A percentile compares a stretch with the other conserved stretches of the same genome.
Evolutionary conservation across 495 filamentous ascomycete species (phyloP).

Genomic region (Tetracladium setigerum): DNA sequence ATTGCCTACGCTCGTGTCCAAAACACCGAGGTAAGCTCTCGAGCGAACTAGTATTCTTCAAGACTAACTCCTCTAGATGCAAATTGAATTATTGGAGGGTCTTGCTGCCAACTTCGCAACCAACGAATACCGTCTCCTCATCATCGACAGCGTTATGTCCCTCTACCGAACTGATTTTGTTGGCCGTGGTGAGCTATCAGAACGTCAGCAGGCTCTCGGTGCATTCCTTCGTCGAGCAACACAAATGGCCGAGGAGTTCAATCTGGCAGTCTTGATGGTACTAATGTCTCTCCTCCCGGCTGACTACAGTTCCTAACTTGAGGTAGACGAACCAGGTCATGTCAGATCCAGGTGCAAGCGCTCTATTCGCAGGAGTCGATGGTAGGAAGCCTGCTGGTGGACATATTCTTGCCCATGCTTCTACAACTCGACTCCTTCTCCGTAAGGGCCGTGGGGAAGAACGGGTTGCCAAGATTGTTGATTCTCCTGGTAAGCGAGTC

Average conservation of each 20-base stretch:
- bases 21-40: constrained; percentile 50
- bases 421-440: constrained; percentile 64
- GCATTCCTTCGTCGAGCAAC: constrained; percentile 62
- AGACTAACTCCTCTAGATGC: constrained; percentile 39
- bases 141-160: constrained; percentile 76
- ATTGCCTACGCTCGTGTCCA: constrained; percentile 64
- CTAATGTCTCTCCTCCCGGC: neutral
- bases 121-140: constrained; percentile 61
- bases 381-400: constrained; percentile 70
- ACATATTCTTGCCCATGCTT: constrained; percentile 75
- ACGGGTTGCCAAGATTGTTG: constrained; percentile 72
- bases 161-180: constrained; percentile 70
- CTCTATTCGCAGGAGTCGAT: constrained; percentile 73
- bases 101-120: constrained; percentile 58
- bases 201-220: constrained; percentile 69
- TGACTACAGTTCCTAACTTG: neutral
- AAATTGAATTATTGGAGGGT: constrained; percentile 61
- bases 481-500: constrained; percentile 54
- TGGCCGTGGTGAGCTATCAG: constrained; percentile 68
- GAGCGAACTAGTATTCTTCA: neutral
- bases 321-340: constrained; percentile 72
- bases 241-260: constrained; percentile 78
- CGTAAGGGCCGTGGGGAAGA: constrained; percentile 75
- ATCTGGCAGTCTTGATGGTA: constrained; percentile 68
- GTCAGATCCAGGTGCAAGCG: constrained; percentile 71